Conservation (phyloP, 768 basidiomycete genomes). For the Mycena latifolia region DNA sequence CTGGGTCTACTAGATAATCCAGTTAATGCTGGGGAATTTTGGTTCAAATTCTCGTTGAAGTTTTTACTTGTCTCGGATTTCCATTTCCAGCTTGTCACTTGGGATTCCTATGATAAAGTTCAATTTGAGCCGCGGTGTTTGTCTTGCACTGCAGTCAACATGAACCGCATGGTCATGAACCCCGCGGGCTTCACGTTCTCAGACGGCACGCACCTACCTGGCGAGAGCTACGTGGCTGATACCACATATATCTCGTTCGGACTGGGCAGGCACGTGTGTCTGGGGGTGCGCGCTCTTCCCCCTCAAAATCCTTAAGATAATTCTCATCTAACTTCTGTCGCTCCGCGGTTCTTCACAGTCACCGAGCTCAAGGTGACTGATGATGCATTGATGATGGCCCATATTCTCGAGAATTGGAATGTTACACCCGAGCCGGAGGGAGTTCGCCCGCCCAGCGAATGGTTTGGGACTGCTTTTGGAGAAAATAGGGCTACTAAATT, state of each 20-base stretch:
- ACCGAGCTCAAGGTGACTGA: conserved; percentile 56
- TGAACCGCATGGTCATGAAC: conserved; percentile 48
- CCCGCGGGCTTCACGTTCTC: conserved; percentile 47
- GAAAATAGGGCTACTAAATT: conserved; percentile 44
- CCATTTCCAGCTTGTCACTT: no score
- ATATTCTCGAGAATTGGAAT: conserved; percentile 55
- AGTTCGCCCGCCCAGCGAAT: conserved; percentile 42
- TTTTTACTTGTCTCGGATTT: no score
- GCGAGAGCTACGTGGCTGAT: conserved; percentile 44
- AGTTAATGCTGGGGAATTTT: no score
- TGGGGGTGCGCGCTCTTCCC: conserved; percentile 11
- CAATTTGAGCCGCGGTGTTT: no score
- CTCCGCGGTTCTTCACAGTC: conserved; percentile 58
- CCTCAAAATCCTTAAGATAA: not conserved
- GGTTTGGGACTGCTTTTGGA: conserved; percentile 38
- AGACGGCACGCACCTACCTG: conserved; percentile 52
- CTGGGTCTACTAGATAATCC: no score
- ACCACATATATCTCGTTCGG: conserved; percentile 45
- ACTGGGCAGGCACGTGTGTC: conserved; percentile 33
- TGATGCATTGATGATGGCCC: no score
- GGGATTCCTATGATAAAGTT: no score
- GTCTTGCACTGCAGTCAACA: conserved; percentile 42
- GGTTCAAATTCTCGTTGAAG: no score
- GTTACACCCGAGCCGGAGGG: conserved; percentile 48
- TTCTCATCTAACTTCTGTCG: conserved; percentile 37